Conservation (phyloP, 2,329 filamentous ascomycete genomes). For the Orbilia ellipsospora region DNA sequence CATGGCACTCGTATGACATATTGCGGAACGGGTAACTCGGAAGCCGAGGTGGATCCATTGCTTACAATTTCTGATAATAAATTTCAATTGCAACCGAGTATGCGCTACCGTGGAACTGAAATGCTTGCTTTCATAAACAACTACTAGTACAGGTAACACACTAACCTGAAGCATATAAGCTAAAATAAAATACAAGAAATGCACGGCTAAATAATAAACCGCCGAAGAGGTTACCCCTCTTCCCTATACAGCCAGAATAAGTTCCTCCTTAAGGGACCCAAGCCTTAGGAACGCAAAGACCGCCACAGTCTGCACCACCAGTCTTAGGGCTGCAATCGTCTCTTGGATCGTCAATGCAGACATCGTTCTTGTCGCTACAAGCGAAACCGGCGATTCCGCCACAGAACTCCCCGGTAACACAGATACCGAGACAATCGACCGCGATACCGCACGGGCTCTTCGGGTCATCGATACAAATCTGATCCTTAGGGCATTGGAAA, state of each 20-base stretch:
- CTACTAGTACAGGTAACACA: too few species aligned
- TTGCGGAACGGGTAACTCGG: too few species aligned
- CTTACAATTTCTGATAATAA: too few species aligned
- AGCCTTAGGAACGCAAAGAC: conserved; percentile 61
- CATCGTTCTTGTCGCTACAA: conserved; percentile 60
- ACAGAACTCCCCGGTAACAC: conserved; percentile 59
- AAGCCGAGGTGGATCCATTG: too few species aligned
- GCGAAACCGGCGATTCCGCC: conserved; percentile 63
- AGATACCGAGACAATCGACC: conserved; percentile 50
- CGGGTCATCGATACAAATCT: conserved; percentile 50
- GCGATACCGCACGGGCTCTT: conserved; percentile 51
- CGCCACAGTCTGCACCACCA: conserved; percentile 64
- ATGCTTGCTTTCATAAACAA: too few species aligned
- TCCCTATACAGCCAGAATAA: neutral
- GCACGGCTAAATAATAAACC: too few species aligned
- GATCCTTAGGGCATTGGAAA: conserved; percentile 32
- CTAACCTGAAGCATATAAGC: too few species aligned
- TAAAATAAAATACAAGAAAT: too few species aligned
- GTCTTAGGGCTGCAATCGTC: conserved; percentile 63
- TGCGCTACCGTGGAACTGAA: too few species aligned
- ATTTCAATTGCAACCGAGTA: too few species aligned
- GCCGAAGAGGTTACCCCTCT: too few species aligned
- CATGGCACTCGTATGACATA: too few species aligned
- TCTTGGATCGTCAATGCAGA: conserved; percentile 64
- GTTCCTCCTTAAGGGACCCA: conserved; percentile 4